Base-by-base conservation (phyloP, 1,284 basidiomycete genomes). In the Meripilus lineatus region DNA sequence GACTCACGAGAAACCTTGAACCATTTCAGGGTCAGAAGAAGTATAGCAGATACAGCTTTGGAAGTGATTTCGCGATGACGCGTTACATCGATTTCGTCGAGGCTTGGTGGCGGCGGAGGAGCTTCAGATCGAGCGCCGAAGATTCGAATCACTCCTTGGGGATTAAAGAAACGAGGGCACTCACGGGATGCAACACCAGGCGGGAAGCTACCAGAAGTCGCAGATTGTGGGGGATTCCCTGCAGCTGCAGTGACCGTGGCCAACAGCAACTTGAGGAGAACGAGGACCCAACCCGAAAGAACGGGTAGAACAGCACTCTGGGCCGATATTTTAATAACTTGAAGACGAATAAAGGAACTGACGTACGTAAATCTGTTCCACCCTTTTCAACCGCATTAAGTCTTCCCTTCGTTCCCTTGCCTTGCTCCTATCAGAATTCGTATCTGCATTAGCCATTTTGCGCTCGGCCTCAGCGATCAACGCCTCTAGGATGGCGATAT, bases 11-110 rank as follows among this genome's bases (percentile, higher is more conserved):
- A 96, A 25, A 89, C 89, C 66, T 98, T 99, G 77, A 98, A 97
- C 96, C 96, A 99, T 62, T 97, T 97, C 51, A 99, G 66, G 3
- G 88, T 80, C 32, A 98, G 68, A 1, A 99, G 69, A 14, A 99
- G 64, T 50, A 99, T 96, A 1, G 94, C 93, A 15, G 94, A 97
- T 5, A 98, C 90, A 0, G 93, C 93, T 66, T 99, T 99, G 5
- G 91, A 93, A 1, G 92, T 95, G 56, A 99, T 96, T 65, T 99
- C 96, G 30, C 96, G 88, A 66, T 99, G 96, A 5, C 96, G 82
- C 26, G 84, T 85, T 32, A 96, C 88, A 61, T 99, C 96, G 44
- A 93, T 81, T 54, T 99, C 96, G 52, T 98, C 94, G n/a, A 93
- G 70, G 1, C 89, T 89, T 3, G 82, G 88, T 1, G 88, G 84